Evolutionary conservation across 306 rosid species (phyloP).

Genomic region (Luffa acutangula): DNA sequence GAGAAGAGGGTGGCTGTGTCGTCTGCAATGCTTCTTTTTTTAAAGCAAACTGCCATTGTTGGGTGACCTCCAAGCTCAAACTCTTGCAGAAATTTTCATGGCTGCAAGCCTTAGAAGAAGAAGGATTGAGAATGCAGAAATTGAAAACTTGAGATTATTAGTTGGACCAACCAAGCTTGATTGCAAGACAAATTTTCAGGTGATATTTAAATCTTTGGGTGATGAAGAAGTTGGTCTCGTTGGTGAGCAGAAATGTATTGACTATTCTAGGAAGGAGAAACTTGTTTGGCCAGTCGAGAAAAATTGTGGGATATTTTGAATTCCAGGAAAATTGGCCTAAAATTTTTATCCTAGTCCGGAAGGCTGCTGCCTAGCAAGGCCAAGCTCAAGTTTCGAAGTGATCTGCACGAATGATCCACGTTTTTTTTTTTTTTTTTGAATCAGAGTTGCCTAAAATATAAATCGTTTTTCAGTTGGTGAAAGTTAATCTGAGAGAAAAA

Average conservation of each 20-base stretch:
- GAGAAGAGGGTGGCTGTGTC: conserved; percentile 6
- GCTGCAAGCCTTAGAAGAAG: background rate
- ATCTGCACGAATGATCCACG: background rate
- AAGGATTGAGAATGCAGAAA: background rate
- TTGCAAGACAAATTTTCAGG: background rate
- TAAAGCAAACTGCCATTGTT: background rate
- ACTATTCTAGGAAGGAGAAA: background rate
- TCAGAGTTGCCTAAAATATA: no score
- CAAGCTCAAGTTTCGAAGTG: background rate
- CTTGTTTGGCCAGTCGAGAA: background rate
- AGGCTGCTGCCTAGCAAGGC: conserved; percentile 5
- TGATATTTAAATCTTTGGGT: background rate
- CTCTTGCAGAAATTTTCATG: background rate
- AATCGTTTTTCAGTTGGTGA: background rate
- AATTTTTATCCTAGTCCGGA: background rate
- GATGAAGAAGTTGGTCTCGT: conserved; percentile 4
- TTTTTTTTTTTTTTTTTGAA: no score
- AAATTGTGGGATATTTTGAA: background rate
- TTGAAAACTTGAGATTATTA: background rate
- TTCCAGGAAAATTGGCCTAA: background rate
- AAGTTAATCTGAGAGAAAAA: background rate
- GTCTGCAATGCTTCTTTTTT: background rate
- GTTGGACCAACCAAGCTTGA: conserved; percentile 5
- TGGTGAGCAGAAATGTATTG: conserved; percentile 5
- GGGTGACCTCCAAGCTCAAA: background rate